Base-by-base conservation (phyloP, 495 filamentous ascomycete species). In the Penicillium odoratum region DNA sequence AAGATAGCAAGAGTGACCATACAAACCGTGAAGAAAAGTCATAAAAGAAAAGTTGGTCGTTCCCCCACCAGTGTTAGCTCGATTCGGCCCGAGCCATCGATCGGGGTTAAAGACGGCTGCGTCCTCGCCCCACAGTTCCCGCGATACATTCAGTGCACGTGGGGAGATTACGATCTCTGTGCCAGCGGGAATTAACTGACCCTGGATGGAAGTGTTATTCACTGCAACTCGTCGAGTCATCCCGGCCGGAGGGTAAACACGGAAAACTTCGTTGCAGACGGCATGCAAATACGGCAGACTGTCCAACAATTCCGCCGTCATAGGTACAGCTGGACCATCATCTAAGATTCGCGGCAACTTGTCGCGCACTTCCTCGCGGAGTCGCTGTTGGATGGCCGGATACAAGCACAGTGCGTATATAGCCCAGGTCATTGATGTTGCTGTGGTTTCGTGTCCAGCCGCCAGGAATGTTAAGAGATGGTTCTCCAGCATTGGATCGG, bases 391-490 rank as follows among this genome's bases (percentile, higher is more conserved):
- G 3, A 64, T 40, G 2, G 55, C 56, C 3, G 66, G 66, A 43
- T 60, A 59, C 16, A 33, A 5, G 25, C 63, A 62, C 10, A 71
- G 40, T 5, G 51, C 53, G 21, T 61, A 67, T 15, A 71, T 33
- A 5, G 68, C 56, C 68, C 68, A 70, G 4, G 50, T 44, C n/a
- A 70, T 43, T 0, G 62, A 58, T 8, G 59, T 48, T 30, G 68
- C 60, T 26, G 60, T 67, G 0, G 69, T 66, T 66, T 91, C 90
- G 66, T 92, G 89, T 6, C 89, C 90, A 0, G 90, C 89, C 0
- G 84, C 85, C 7, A 92, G 81, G 70, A 93, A 91, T 0, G 88
- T 91, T 86, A 92, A 89, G 59, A 90, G 76, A 63, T 93, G 88
- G 65, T 92, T 87, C 36, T 85, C 74, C 33, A 91, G 81, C 36